Evolutionary conservation across 768 basidiomycete genomes (phyloP).

Genomic region (Tylopilus intermedius): DNA sequence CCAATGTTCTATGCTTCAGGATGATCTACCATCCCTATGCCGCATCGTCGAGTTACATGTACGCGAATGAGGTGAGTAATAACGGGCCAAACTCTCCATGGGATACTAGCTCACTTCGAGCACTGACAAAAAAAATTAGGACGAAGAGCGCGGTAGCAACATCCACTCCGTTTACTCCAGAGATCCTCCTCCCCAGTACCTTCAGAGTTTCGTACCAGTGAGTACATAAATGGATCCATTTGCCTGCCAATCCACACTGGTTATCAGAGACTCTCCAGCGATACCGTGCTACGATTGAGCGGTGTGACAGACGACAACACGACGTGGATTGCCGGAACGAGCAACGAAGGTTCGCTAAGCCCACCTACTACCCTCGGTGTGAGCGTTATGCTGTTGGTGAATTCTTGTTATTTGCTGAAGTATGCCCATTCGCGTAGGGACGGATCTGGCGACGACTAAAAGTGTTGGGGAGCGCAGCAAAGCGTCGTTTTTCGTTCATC

Average conservation of each 20-base stretch:
- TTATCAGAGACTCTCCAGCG: slow-evolving; percentile 25
- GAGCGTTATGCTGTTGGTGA: neutral
- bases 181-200: slow-evolving; percentile 13
- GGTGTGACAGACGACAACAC: slow-evolving; percentile 6
- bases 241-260: neutral
- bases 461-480: slow-evolving; percentile 11
- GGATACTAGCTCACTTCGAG: neutral
- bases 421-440: slow-evolving; percentile 4
- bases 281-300: slow-evolving; percentile 11
- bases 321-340: neutral
- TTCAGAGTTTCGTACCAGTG: slow-evolving; percentile 28
- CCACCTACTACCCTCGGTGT: slow-evolving; percentile 12
- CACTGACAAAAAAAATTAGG: slow-evolving; percentile 7
- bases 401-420: neutral
- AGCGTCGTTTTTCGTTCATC: slow-evolving; percentile 13
- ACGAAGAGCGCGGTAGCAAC: neutral
- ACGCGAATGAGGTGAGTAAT: slow-evolving; percentile 20
- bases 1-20: slow-evolving; percentile 19
- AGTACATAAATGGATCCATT: neutral
- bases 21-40: slow-evolving; percentile 30
- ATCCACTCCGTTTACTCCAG: neutral
- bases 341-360: slow-evolving; percentile 7
- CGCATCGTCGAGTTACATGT: slow-evolving; percentile 26
- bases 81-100: neutral
- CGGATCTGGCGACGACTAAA: slow-evolving; percentile 17